phyloP scores from a whole-genome alignment of 2,329 filamentous ascomycete genomes.

The Pestalotiopsis sp. region DNA sequence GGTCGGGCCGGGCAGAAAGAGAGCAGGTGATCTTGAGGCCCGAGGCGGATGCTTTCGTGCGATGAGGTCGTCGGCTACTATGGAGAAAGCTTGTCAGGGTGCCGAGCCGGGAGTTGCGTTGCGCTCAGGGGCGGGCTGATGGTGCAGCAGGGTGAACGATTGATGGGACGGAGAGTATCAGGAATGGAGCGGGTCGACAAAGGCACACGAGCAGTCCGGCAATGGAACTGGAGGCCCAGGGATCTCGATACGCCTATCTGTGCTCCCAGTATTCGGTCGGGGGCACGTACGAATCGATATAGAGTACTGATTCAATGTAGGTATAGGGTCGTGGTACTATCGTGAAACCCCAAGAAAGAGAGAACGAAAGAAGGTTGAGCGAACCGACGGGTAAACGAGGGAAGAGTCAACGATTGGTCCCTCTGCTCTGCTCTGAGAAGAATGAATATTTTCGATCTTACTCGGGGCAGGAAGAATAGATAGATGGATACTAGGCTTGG shows the following conservation, averaged over 20 bases:
- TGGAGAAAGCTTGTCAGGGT: not conserved
- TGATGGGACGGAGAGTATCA: not conserved
- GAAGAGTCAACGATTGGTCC: not conserved
- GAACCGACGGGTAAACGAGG: not conserved
- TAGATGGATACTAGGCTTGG: not conserved
- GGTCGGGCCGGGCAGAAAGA: not conserved
- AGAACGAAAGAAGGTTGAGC: not conserved
- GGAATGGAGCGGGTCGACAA: not conserved
- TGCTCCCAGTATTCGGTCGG: not conserved
- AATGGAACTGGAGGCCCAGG: not conserved
- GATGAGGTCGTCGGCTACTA: not conserved
- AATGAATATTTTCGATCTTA: slow-evolving; percentile 3
- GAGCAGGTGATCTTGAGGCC: not conserved
- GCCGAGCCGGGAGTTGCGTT: not conserved
- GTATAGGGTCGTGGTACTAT: not conserved
- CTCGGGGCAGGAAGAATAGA: not conserved
- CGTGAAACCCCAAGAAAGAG: not conserved
- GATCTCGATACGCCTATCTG: not conserved
- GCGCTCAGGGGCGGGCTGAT: not conserved
- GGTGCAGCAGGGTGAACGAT: not conserved
- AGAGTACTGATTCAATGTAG: not conserved
- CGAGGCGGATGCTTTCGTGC: not conserved
- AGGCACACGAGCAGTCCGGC: not conserved
- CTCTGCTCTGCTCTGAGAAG: not conserved
- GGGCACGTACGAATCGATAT: not conserved